Conservation (phyloP, 257 asterid genomes). For the Fraxinus anomala region DNA sequence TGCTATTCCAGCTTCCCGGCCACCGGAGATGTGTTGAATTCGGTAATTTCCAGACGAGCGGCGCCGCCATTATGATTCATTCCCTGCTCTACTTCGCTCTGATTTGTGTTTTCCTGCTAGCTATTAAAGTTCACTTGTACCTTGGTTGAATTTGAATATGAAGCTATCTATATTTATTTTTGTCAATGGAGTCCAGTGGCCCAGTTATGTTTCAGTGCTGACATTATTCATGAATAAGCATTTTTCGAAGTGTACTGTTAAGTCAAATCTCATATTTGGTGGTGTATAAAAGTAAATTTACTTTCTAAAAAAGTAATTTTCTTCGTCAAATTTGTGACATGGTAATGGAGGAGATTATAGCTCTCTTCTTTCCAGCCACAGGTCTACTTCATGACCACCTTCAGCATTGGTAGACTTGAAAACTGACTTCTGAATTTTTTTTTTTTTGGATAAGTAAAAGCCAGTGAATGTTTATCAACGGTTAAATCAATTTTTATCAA, state of each 20-base stretch:
- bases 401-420: too few species aligned
- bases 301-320: too few species aligned
- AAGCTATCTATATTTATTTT: background rate
- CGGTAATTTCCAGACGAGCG: constrained; percentile 53
- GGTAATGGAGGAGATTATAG: too few species aligned
- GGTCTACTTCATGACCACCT: too few species aligned
- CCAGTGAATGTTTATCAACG: too few species aligned
- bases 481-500: too few species aligned
- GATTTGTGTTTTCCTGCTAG: constrained; percentile 45
- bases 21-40: constrained; percentile 49
- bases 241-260: background rate
- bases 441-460: too few species aligned
- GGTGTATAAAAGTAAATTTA: too few species aligned
- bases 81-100: constrained; percentile 56
- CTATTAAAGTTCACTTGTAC: constrained; percentile 45
- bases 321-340: too few species aligned
- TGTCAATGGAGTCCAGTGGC: background rate
- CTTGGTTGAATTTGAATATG: constrained; percentile 25
- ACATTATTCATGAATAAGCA: background rate
- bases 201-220: background rate
- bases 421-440: too few species aligned
- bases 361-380: too few species aligned
- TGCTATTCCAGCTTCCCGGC: constrained; percentile 57
- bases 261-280: background rate
- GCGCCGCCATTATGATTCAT: constrained; percentile 52